These are phyloP conservation scores for Microthlaspi erraticum DNA, from an alignment of 345 rosid genomes.

Conservation along the genomic window DNA sequence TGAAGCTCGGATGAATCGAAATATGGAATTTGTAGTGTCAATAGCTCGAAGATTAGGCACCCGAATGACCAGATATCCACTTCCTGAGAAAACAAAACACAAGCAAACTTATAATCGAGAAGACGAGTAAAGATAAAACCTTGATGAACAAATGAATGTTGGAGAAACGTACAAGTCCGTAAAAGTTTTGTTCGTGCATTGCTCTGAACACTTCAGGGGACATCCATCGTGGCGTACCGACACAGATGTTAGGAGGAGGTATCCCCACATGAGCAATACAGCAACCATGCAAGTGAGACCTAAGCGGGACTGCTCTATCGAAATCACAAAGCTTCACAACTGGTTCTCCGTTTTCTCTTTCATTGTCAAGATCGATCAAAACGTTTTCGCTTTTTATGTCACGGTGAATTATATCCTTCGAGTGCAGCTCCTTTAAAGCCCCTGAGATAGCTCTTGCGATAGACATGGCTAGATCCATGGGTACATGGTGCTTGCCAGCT, in stretches of 20 bases:
- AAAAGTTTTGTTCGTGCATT: slow-evolving; percentile 61
- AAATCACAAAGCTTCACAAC: slow-evolving; percentile 91
- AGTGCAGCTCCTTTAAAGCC: slow-evolving; percentile 82
- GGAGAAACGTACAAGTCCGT: slow-evolving; percentile 73
- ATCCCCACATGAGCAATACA: slow-evolving; percentile 83
- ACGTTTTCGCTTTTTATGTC: slow-evolving; percentile 95
- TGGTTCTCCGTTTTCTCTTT: slow-evolving; percentile 63
- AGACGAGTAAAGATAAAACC: neutral
- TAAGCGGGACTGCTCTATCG: slow-evolving; percentile 90
- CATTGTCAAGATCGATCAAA: slow-evolving; percentile 72
- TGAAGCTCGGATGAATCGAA: slow-evolving; percentile 57
- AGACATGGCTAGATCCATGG: slow-evolving; percentile 63
- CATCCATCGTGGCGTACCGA: slow-evolving; percentile 99
- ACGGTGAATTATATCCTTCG: slow-evolving; percentile 90
- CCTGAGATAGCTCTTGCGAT: slow-evolving; percentile 79
- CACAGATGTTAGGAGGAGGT: slow-evolving; percentile 83
- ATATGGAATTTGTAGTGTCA: slow-evolving; percentile 86
- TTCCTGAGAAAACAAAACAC: slow-evolving; percentile 59
- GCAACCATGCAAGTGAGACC: slow-evolving; percentile 75
- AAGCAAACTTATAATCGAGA: slow-evolving; percentile 31
- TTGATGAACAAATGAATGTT: slow-evolving; percentile 3
- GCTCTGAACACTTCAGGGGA: slow-evolving; percentile 92
- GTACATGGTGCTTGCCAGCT: slow-evolving; percentile 69
- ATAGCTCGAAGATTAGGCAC: slow-evolving; percentile 78
- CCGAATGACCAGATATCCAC: slow-evolving; percentile 98